Evolutionary conservation across 2,329 filamentous ascomycete genomes (phyloP).

Genomic region (Coleophoma crateriformis): DNA sequence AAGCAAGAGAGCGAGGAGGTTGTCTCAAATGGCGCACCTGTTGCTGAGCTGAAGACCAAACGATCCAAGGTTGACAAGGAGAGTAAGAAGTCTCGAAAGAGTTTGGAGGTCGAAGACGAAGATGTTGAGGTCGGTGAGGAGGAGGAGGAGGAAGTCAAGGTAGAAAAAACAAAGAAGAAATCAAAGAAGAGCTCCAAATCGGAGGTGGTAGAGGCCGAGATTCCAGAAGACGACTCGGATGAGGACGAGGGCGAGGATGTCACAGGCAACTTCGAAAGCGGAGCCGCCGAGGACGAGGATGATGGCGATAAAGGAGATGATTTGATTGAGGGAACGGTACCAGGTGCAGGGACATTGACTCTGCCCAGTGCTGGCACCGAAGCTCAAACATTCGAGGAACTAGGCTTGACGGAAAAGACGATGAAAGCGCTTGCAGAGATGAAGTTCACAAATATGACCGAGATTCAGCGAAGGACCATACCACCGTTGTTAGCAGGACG

Average conservation of each 20-base stretch:
- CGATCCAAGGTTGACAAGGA: conserved; percentile 16
- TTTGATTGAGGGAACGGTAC: conserved; percentile 10
- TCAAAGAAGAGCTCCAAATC: conserved; percentile 20
- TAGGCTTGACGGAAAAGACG: conserved; percentile 83
- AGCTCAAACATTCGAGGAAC: conserved; percentile 36
- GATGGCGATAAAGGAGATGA: conserved; percentile 12
- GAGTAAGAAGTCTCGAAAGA: conserved; percentile 23
- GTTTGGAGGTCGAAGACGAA: conserved; percentile 23
- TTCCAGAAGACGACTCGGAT: conserved; percentile 14
- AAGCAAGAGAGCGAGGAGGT: conserved; percentile 13
- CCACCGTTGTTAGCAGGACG: conserved; percentile 83
- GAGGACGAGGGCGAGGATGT: conserved; percentile 22
- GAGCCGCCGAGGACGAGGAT: conserved; percentile 7
- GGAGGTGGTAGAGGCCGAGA: conserved; percentile 26
- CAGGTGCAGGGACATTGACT: conserved; percentile 11
- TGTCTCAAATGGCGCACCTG: conserved; percentile 5
- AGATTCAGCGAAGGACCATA: conserved; percentile 84
- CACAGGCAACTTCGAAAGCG: conserved; percentile 14
- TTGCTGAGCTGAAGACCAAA: conserved; percentile 13
- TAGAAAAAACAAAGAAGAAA: conserved; percentile 23
- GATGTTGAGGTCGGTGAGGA: conserved; percentile 18
- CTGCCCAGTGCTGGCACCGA: conserved; percentile 13
- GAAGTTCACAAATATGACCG: conserved; percentile 93
- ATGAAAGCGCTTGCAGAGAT: conserved; percentile 85
- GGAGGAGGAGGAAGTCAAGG: conserved; percentile 15